Percentiles rank a stretch among this genome's conserved stretches.
These are phyloP conservation scores for Diatrype stigma DNA, from an alignment of 2,329 filamentous ascomycete species.

Conservation along the genomic window DNA sequence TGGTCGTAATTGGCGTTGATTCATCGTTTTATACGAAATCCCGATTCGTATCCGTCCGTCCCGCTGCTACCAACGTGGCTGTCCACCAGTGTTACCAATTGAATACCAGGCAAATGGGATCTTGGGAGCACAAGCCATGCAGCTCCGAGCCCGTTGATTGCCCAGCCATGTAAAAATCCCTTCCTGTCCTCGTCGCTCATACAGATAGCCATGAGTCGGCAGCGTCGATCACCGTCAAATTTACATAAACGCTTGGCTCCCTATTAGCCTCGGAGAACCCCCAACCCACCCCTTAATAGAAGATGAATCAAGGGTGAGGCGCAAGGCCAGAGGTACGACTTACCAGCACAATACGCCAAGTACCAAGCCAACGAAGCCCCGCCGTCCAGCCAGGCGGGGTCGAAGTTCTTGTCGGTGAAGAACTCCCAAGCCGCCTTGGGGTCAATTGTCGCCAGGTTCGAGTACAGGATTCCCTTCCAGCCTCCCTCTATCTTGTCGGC, in stretches of 20 bases:
- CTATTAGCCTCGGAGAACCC: neutral
- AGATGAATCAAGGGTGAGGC: too few relatives aligned
- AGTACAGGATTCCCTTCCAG: slow-evolving; percentile 83
- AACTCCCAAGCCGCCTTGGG: slow-evolving; percentile 67
- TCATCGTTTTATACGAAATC: neutral
- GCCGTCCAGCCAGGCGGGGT: slow-evolving; percentile 69
- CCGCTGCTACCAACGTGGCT: neutral
- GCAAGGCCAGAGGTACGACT: slow-evolving; percentile 31
- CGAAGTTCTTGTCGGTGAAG: slow-evolving; percentile 64
- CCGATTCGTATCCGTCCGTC: neutral
- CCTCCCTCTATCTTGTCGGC: slow-evolving; percentile 64
- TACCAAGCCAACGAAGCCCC: slow-evolving; percentile 85
- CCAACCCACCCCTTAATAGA: too few relatives aligned
- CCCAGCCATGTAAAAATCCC: neutral
- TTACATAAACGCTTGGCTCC: neutral
- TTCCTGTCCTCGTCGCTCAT: neutral
- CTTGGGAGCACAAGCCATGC: neutral
- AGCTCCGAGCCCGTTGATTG: neutral
- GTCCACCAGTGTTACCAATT: neutral
- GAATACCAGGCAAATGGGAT: neutral
- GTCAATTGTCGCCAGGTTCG: slow-evolving; percentile 75
- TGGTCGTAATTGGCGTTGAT: neutral
- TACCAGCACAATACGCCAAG: slow-evolving; percentile 71
- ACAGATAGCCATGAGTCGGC: neutral
- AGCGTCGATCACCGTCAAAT: neutral